phyloP scores from a whole-genome alignment of 441 rosid genomes.

The Populus hybrid region DNA sequence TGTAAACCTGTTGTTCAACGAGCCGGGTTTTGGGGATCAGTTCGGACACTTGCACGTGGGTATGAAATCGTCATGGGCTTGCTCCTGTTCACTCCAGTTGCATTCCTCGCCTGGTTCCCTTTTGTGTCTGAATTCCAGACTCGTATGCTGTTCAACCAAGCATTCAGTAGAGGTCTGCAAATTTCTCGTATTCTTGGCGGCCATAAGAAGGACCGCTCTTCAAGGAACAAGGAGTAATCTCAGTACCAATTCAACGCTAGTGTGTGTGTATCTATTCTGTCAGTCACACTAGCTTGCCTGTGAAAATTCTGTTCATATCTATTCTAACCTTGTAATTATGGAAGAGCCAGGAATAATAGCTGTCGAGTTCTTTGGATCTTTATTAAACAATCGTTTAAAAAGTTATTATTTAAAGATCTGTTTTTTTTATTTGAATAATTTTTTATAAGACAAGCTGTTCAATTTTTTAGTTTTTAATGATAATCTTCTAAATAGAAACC shows the following conservation, averaged over 20 bases:
- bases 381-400: too few relatives aligned
- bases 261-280: too few relatives aligned
- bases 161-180: conserved; percentile 98
- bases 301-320: conserved; percentile 10
- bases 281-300: neutral
- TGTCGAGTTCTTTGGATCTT: too few relatives aligned
- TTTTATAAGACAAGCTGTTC: too few relatives aligned
- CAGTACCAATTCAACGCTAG: neutral
- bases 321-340: conserved; percentile 14
- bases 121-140: conserved; percentile 98
- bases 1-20: conserved; percentile 65
- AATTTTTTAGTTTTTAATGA: too few relatives aligned
- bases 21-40: conserved; percentile 93
- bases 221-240: conserved; percentile 74
- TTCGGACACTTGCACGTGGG: conserved; percentile 88
- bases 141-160: conserved; percentile 99
- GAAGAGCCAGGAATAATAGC: neutral
- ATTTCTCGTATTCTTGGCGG: conserved; percentile 99
- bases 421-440: too few relatives aligned
- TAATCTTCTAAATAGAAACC: too few relatives aligned
- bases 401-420: too few relatives aligned
- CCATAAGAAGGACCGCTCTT: conserved; percentile 74
- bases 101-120: conserved; percentile 98
- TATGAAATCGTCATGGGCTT: conserved; percentile 93
- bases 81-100: conserved; percentile 93